Conservation (phyloP, 2,329 filamentous ascomycete genomes). For the Periconia macrospinosa region DNA sequence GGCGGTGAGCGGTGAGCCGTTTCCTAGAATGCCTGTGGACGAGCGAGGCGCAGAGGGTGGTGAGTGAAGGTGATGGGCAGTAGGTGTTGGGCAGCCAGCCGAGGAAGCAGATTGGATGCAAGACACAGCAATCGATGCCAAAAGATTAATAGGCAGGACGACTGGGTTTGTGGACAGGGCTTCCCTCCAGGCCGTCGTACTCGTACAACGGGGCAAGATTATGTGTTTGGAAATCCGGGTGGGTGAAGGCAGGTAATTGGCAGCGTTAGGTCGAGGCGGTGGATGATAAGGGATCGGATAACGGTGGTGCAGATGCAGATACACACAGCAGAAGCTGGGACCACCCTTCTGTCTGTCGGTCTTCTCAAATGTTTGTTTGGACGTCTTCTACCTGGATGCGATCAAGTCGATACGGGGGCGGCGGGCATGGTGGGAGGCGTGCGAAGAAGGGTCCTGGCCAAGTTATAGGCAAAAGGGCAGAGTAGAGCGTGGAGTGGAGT, state of each 20-base stretch:
- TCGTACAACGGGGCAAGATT: constrained; percentile 25
- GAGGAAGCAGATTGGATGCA: constrained; percentile 1
- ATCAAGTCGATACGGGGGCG: constrained; percentile 18
- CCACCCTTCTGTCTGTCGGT: constrained; percentile 22
- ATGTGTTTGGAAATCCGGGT: constrained; percentile 5
- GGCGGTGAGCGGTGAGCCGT: constrained; percentile 16
- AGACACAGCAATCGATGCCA: constrained; percentile 2
- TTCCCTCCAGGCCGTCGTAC: constrained; percentile 20
- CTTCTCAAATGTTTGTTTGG: too few relatives aligned
- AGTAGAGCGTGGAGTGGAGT: not conserved
- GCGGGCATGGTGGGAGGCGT: constrained; percentile 15
- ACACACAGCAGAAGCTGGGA: constrained; percentile 23
- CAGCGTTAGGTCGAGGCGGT: constrained; percentile 28
- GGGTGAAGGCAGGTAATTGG: constrained; percentile 31
- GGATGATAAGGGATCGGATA: constrained; percentile 37
- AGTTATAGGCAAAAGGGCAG: not conserved
- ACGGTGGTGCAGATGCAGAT: constrained; percentile 26
- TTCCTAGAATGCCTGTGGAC: constrained; percentile 13
- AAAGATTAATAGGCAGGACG: constrained; percentile 9
- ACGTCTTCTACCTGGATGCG: not conserved
- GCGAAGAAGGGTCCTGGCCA: not conserved
- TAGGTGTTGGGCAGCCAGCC: not conserved
- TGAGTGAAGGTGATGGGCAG: constrained; percentile 7
- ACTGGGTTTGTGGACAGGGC: constrained; percentile 19
- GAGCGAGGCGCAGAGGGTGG: constrained; percentile 6